phyloP scores from a whole-genome alignment of 2,329 filamentous ascomycete species.

The Colletotrichum gloeosporioides region DNA sequence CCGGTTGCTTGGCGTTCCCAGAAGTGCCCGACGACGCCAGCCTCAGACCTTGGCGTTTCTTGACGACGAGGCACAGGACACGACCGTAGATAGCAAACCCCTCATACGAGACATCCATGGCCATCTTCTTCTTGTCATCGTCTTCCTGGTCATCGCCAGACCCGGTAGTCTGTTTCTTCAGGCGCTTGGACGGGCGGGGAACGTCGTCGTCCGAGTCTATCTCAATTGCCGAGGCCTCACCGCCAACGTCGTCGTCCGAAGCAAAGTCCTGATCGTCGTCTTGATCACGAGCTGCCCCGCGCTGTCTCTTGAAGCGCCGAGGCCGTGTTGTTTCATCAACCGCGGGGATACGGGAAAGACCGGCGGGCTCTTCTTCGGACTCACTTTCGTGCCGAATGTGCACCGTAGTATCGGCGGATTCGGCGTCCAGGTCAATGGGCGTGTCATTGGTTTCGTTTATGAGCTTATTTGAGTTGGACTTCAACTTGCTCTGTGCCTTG shows the following conservation, averaged over 20 bases:
- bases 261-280: constrained; percentile 33
- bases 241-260: constrained; percentile 33
- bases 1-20: constrained; percentile 49
- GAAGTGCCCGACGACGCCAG: neutral
- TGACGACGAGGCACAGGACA: constrained; percentile 88
- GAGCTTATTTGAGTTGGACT: constrained; percentile 68
- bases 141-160: constrained; percentile 35
- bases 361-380: constrained; percentile 58
- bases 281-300: constrained; percentile 32
- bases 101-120: constrained; percentile 86
- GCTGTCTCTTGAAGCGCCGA: constrained; percentile 27
- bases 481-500: constrained; percentile 55
- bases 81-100: constrained; percentile 96
- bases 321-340: constrained; percentile 28
- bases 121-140: constrained; percentile 90
- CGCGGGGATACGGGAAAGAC: constrained; percentile 62
- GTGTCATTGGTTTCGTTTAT: constrained; percentile 60
- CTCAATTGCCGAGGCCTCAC: constrained; percentile 38
- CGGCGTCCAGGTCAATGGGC: constrained; percentile 57
- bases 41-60: constrained; percentile 68
- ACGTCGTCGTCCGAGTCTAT: constrained; percentile 44
- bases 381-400: constrained; percentile 64
- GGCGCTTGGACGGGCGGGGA: constrained; percentile 49
- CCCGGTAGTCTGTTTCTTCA: constrained; percentile 39
- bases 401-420: constrained; percentile 33